A percentile compares a stretch with the other conserved stretches of the same genome.
phyloP scores from a whole-genome alignment of 129 eudicot species.

The sunflower (Helianthus annuus) region HanXRQr2.0-SUNRISE NC_035447.2:36781429-36781928 shows the following conservation, averaged over 20 bases:
- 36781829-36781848: no score
- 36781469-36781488: slow-evolving; percentile 33
- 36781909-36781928: no score
- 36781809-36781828: no score
- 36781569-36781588: slow-evolving; percentile 20
- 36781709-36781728: no score
- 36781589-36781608: slow-evolving; percentile 16
- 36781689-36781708: no score
- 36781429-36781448: background rate
- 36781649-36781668: background rate
- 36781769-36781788: no score
- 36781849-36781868: no score
- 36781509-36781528: background rate
- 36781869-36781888: no score
- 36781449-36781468: slow-evolving; percentile 2
- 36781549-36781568: slow-evolving; percentile 17
- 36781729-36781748: no score
- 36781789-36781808: no score
- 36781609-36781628: slow-evolving; percentile 24
- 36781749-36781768: no score
- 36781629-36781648: background rate
- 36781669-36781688: background rate
- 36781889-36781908: no score
- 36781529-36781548: slow-evolving; percentile 4
- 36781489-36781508: background rate